Evolutionary conservation across 768 basidiomycete species (phyloP).

Genomic region (Calocybe indica): DNA sequence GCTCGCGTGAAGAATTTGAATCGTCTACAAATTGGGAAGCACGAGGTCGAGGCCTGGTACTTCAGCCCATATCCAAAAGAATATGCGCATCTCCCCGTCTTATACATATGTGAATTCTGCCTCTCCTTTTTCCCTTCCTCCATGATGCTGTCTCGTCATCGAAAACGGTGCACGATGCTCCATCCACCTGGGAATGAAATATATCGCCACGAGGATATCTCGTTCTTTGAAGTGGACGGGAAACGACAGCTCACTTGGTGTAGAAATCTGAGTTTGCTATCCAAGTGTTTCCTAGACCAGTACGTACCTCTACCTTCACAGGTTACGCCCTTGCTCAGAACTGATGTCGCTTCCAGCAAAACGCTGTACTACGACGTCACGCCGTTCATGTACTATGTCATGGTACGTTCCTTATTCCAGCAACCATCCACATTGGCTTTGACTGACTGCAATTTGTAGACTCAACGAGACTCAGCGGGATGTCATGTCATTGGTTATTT

Average conservation of each 20-base stretch:
- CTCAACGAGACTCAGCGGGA: constrained; percentile 80
- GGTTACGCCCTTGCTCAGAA: constrained; percentile 1
- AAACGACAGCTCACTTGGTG: constrained; percentile 95
- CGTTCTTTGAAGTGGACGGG: constrained; percentile 98
- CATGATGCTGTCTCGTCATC: constrained; percentile 90
- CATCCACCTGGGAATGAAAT: constrained; percentile 99
- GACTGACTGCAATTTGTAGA: constrained; percentile 31
- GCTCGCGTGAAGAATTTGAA: constrained; percentile 98
- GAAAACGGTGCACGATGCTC: constrained; percentile 81
- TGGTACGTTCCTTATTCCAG: constrained; percentile 50
- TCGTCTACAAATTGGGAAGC: constrained; percentile 89
- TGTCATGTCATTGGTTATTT: constrained; percentile 98
- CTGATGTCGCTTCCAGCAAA: constrained; percentile 54
- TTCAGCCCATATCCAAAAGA: constrained; percentile 99
- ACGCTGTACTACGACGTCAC: constrained; percentile 99
- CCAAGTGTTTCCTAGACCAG: constrained; percentile 99
- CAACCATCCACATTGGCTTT: neutral
- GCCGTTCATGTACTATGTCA: constrained; percentile 99
- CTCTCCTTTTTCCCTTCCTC: constrained; percentile 86
- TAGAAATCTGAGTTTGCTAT: constrained; percentile 91
- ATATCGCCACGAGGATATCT: constrained; percentile 94
- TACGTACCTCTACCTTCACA: constrained; percentile 33
- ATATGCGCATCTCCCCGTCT: constrained; percentile 89
- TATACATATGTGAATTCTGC: constrained; percentile 99
- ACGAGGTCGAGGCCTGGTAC: constrained; percentile 99